Base-by-base conservation (phyloP, 2,329 filamentous ascomycete species). In the Tolypocladium capitatum region DNA sequence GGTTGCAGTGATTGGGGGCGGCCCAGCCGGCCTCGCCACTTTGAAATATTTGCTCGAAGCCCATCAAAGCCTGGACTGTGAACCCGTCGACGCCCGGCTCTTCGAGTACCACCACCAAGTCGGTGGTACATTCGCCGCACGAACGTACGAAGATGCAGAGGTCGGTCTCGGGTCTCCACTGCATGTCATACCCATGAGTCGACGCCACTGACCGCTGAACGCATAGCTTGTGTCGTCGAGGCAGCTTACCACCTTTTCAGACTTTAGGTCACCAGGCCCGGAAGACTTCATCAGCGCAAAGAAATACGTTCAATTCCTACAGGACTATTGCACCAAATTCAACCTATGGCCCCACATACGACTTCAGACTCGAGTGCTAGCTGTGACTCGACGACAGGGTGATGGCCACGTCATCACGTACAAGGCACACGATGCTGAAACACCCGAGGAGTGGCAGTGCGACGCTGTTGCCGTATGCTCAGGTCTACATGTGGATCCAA, bases 201-300 rank as follows among this genome's bases (percentile, higher is more conserved):
- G 28, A 30, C 28, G 4, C 28, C 28, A 6, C 20, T 46, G 24
- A 36, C 34, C 9, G 4, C 11, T 6, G 10, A 28, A 24, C 10
- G 16, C 8, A 41, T 18, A 64, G 62, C 59, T 71, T 5, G 70
- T 73, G 6, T 70, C 66, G 1, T 71, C 68, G 4, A 71, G 68
- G 51, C 68, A 70, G 35, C 61, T 74, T n/a, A 73, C 69, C 0
- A 58, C 64, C 6, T 73, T 73, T 53, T 73, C 70, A 1, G 70
- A 73, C 51, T 68, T 68, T 48, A 61, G 69, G 6, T 59, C 63
- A 14, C 51, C 61, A 8, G 47, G 61, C 3, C 58, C 64, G 3
- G 59, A 60, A 3, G 69, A 72, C 53, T 72, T 72, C 48, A 53
- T 71, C n/a, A 60, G 57, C 0, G 56, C 63, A 4, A 55, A 60